Evolutionary conservation across 2,329 filamentous ascomycete genomes (phyloP), one percentile per base, ranked within the genome.

Genomic region (Teratosphaeria viscida): DNA sequence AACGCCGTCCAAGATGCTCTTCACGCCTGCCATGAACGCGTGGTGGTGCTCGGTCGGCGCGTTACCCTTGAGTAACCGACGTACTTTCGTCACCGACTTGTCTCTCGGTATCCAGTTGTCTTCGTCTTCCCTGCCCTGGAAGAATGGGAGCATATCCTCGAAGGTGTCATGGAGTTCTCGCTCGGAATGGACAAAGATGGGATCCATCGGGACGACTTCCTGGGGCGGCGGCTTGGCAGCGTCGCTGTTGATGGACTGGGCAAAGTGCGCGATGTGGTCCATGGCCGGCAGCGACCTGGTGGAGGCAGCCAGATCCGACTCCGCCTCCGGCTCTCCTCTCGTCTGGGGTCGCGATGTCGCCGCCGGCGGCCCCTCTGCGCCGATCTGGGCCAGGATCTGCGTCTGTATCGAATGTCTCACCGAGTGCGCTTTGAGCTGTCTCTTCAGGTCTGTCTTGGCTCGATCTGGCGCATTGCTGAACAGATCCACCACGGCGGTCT

Each of bases 31-130:
- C 49, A 95, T 71, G 68, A 91, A 95, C 2, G 81, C 78, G 34
- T 85, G 84, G 49, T 84, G 81, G 67, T 88, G 96, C 63, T 95
- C 90, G 29, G 82, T 81, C 0, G 88, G 84, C 5, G 87, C 88
- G 71, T 97, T 97, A 59, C 92, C 92, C 62, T 87, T 89, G 56
- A 90, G 84, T 29, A 96, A 81, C 63, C 85, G 83, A 57, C 92
- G 85, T 55, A 97, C 75, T 65, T 88, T 92, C 7, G 81, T 82
- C 43, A 91, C 82, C 69, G 84, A 87, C 76, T 92, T 88, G 73
- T 97, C 92, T 72, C 92, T 83, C 66, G 87, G 86, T 67, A 89
- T 73, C 92, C 92, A 97, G 70, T 97, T 97, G 61, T 89, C 85
- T 71, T 97, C 92, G 0, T 88, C 85, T 76, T 97, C 92, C 71